phyloP scores from a whole-genome alignment of 345 rosid genomes.

The Melastoma malabathricum region DNA sequence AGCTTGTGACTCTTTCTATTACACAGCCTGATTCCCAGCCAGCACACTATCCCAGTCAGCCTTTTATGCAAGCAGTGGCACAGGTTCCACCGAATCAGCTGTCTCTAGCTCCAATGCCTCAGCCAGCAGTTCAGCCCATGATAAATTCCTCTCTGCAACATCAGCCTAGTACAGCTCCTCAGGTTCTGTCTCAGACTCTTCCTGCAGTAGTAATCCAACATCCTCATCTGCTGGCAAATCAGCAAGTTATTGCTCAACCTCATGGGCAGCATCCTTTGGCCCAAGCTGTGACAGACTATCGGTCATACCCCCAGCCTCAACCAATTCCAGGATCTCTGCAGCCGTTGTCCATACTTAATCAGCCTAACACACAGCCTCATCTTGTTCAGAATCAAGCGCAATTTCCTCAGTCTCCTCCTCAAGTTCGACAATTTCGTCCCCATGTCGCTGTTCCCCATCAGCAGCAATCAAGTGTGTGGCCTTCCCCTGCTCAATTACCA shows the following conservation, averaged over 20 bases:
- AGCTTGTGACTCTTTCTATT: conserved; percentile 18
- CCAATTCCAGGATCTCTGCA: conserved; percentile 24
- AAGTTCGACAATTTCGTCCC: conserved; percentile 24
- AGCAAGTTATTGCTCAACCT: conserved; percentile 20
- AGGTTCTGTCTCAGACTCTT: conserved; percentile 16
- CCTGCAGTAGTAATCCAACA: conserved; percentile 10
- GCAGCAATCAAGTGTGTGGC: conserved; percentile 26
- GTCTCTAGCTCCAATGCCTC: conserved; percentile 21
- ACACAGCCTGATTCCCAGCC: conserved; percentile 13
- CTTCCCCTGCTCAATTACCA: conserved; percentile 21
- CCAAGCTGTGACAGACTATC: conserved; percentile 39
- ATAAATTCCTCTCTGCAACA: conserved; percentile 12
- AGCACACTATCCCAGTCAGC: conserved; percentile 20
- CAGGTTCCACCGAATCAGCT: conserved; percentile 36
- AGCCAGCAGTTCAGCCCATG: conserved; percentile 20
- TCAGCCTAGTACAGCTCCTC: conserved; percentile 19
- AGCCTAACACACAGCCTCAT: conserved; percentile 24
- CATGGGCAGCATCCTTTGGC: conserved; percentile 23
- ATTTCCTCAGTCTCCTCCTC: conserved; percentile 30
- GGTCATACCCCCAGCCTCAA: conserved; percentile 37
- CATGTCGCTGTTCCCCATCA: conserved; percentile 24
- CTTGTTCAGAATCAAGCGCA: conserved; percentile 30
- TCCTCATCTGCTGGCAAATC: conserved; percentile 12
- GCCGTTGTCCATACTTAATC: conserved; percentile 22
- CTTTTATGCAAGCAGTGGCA: conserved; percentile 12